Evolutionary conservation across 148 eudicot species (phyloP).

Genomic region (Nepenthes mirabilis): DNA sequence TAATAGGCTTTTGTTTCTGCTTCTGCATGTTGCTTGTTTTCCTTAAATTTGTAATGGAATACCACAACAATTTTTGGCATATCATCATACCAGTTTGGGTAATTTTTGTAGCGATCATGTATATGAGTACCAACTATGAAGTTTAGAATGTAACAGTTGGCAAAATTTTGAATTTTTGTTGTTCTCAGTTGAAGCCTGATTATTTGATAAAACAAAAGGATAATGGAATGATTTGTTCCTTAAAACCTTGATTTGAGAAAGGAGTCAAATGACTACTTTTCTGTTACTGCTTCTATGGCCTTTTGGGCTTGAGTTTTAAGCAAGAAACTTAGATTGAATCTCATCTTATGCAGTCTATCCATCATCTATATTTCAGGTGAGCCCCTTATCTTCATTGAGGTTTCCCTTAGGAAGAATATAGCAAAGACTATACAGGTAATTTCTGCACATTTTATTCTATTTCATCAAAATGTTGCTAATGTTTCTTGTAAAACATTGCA

Average conservation of each 20-base stretch:
- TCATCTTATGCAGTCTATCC: not conserved
- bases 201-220: not conserved
- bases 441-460: not conserved
- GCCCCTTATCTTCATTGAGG: slow-evolving; percentile 97
- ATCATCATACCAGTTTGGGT: no score
- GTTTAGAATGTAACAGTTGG: no score
- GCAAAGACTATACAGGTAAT: slow-evolving; percentile 81
- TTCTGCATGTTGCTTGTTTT: no score
- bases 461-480: slow-evolving; percentile 4
- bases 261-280: no score
- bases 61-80: no score
- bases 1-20: no score
- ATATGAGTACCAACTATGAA: no score
- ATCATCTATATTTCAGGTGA: slow-evolving; percentile 48
- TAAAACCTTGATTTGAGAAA: not conserved
- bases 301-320: not conserved
- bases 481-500: slow-evolving; percentile 13
- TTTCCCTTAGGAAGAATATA: slow-evolving; percentile 69
- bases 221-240: not conserved
- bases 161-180: no score
- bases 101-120: no score
- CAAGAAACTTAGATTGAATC: not conserved
- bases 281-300: not conserved
- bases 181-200: no score
- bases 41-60: no score